Evolutionary conservation across 2,329 filamentous ascomycete species (phyloP), one percentile per base, ranked within the genome.

Genomic region (Epichloe bromicola): DNA sequence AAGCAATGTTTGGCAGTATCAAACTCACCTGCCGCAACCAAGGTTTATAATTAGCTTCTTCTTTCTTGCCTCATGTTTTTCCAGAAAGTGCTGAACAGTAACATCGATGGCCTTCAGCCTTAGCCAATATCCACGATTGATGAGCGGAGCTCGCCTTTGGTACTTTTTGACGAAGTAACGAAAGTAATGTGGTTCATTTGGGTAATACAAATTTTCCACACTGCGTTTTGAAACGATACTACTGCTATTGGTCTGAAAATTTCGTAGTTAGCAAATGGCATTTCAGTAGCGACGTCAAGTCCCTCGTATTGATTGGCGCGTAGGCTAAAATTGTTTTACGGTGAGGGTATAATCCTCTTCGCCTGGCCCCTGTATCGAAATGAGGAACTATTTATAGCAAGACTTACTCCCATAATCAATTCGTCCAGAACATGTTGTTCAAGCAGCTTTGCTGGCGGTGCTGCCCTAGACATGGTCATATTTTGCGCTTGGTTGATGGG

Each of bases 161-260:
- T 86, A 85, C 64, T 90, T 94, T 58, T 79, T 83, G 36, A 95
- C 88, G 66, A 96, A 96, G 62, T 88, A 84, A 45, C 86, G 83
- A 59, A 93, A 91, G 70, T 87, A 95, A 64, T 94, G 86, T 30
- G 85, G 79, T 60, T 94, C 82, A 54, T 80, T 60, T 15, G 84
- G 75, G 62, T 86, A 84, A 66, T 96, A 96, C 14, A 95, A 72
- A 58, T 83, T 83, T 63, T 95, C 89, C n/a, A 96, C 90, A 60
- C 88, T 93, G 58, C 89, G 75, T 65, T 96, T 96, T 14, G 89
- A 95, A 15, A 90, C 84, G 58, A 95, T 95, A 61, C 87, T 94
- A 67, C 86, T 91, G 63, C 83, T 90, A 65, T 95, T 95, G 52
- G 89, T 96, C 79, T 86, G 19, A 4, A 23, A 12, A 12, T 30